These are phyloP conservation scores for Mycena capillaripes DNA, from an alignment of 768 basidiomycete species.

Conservation along the genomic window DNA sequence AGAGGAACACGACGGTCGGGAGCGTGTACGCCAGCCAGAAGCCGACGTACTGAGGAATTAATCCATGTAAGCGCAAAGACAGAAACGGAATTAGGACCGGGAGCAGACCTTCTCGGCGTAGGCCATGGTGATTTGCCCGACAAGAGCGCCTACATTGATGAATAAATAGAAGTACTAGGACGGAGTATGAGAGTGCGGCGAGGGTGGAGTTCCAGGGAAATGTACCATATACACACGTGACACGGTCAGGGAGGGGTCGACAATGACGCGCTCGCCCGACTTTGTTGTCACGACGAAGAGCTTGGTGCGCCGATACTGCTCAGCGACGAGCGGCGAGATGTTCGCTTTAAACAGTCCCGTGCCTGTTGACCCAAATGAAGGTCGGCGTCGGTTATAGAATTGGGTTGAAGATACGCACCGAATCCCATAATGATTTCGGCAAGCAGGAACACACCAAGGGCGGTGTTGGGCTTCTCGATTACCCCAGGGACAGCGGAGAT, in stretches of 20 bases:
- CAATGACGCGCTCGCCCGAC: slow-evolving; percentile 78
- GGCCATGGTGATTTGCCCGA: slow-evolving; percentile 44
- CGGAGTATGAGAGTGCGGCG: neutral
- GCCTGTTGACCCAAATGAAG: slow-evolving; percentile 59
- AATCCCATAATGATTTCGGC: slow-evolving; percentile 74
- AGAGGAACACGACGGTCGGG: slow-evolving; percentile 72
- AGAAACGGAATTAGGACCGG: neutral
- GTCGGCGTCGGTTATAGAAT: no score
- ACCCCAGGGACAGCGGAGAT: slow-evolving; percentile 77
- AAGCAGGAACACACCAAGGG: slow-evolving; percentile 67
- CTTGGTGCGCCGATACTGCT: slow-evolving; percentile 73
- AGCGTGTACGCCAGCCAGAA: slow-evolving; percentile 76
- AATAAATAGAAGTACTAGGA: slow-evolving; percentile 55
- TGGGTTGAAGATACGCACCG: slow-evolving; percentile 34
- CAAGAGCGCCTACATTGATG: slow-evolving; percentile 76
- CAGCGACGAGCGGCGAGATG: slow-evolving; percentile 83
- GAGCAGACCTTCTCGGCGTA: slow-evolving; percentile 73
- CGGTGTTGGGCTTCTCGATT: slow-evolving; percentile 70
- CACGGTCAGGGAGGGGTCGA: slow-evolving; percentile 78
- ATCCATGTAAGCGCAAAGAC: neutral
- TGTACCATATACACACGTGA: slow-evolving; percentile 76
- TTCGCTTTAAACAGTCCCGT: slow-evolving; percentile 84
- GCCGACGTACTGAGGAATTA: slow-evolving; percentile 64
- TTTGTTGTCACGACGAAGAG: slow-evolving; percentile 64
- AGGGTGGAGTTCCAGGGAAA: no score